These are phyloP conservation scores for Xylariaceae sp. DNA, from an alignment of 2,329 filamentous ascomycete genomes.

Conservation along the genomic window DNA sequence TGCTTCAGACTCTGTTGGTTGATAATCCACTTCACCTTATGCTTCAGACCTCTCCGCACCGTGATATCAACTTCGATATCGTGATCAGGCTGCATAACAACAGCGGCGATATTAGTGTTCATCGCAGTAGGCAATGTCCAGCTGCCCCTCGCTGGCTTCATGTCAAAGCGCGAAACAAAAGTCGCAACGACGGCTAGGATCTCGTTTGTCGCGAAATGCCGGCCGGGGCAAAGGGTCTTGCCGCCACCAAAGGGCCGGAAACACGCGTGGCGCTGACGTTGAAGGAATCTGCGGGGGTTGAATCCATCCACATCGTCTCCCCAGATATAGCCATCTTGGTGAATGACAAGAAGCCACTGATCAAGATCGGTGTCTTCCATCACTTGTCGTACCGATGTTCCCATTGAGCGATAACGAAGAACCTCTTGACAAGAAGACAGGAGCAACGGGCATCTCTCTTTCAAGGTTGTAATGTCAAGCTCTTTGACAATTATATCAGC, in stretches of 20 bases:
- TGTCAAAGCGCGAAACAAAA: slow-evolving; percentile 27
- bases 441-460: slow-evolving; percentile 37
- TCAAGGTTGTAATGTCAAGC: slow-evolving; percentile 32
- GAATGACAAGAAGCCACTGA: slow-evolving; percentile 25
- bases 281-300: slow-evolving; percentile 25
- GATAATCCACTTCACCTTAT: slow-evolving; percentile 14
- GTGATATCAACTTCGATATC: slow-evolving; percentile 24
- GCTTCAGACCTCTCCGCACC: slow-evolving; percentile 16
- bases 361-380: slow-evolving; percentile 29
- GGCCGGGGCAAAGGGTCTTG: slow-evolving; percentile 27
- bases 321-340: slow-evolving; percentile 25
- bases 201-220: slow-evolving; percentile 30
- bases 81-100: slow-evolving; percentile 28
- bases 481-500: slow-evolving; percentile 12
- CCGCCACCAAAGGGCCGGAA: slow-evolving; percentile 29
- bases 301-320: slow-evolving; percentile 21
- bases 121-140: slow-evolving; percentile 26
- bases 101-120: slow-evolving; percentile 29
- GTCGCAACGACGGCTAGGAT: slow-evolving; percentile 24
- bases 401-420: slow-evolving; percentile 37
- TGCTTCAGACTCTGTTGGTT: slow-evolving; percentile 18
- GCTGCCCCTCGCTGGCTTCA: slow-evolving; percentile 18
- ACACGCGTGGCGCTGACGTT: slow-evolving; percentile 21
- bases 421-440: slow-evolving; percentile 41
- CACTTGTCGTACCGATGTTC: slow-evolving; percentile 32